These are phyloP conservation scores for Sicyos edulis DNA, from an alignment of 306 rosid species.

Conservation along the genomic window DNA sequence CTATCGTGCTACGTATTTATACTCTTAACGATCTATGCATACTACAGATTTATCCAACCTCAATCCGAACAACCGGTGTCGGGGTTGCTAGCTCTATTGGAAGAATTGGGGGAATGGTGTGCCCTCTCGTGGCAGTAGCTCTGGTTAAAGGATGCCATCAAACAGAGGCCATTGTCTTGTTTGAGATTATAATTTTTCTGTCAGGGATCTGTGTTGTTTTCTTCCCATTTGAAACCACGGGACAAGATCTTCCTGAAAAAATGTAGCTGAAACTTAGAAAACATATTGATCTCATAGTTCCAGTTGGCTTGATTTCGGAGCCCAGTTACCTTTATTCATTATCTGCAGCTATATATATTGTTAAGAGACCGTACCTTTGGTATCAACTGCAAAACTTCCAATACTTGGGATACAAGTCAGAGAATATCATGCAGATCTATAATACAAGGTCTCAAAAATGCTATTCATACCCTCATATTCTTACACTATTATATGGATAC, in stretches of 20 bases:
- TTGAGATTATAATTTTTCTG: slow-evolving; percentile 56
- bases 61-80: slow-evolving; percentile 82
- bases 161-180: slow-evolving; percentile 60
- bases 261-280: slow-evolving; percentile 22
- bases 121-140: slow-evolving; percentile 86
- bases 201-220: slow-evolving; percentile 73
- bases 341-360: not conserved
- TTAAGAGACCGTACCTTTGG: not conserved
- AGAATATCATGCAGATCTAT: not conserved
- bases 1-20: not conserved
- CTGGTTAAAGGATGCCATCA: slow-evolving; percentile 85
- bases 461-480: not conserved
- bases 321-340: not conserved
- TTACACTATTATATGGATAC: not conserved
- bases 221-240: slow-evolving; percentile 87
- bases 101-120: slow-evolving; percentile 85
- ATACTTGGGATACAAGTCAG: not conserved
- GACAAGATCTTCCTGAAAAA: slow-evolving; percentile 54
- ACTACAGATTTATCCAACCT: slow-evolving; percentile 81
- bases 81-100: slow-evolving; percentile 87
- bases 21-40: not conserved
- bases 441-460: not conserved
- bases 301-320: not conserved
- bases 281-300: not conserved
- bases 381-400: not conserved